Conservation (phyloP, 345 rosid genomes). For the Lepidium aucheri region DNA sequence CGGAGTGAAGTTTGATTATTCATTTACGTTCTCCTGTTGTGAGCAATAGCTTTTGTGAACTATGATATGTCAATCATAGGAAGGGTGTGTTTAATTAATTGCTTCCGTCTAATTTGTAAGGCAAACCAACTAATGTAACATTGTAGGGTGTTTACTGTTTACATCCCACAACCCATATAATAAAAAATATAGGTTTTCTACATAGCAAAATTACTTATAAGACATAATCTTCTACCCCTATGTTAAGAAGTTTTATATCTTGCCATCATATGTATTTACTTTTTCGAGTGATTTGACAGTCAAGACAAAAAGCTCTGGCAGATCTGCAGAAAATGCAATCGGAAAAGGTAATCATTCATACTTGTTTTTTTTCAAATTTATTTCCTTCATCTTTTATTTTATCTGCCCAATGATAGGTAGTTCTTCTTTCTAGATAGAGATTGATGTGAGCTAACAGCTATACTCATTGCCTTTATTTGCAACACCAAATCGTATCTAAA, state of each 20-base stretch:
- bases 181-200: not conserved
- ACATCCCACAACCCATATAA: not conserved
- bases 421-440: not conserved
- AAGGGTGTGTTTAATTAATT: not conserved
- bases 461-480: not conserved
- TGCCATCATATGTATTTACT: not conserved
- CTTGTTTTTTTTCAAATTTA: conserved; percentile 1
- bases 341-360: conserved; percentile 1
- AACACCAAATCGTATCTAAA: not conserved
- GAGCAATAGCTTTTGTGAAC: not conserved
- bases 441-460: not conserved
- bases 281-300: conserved; percentile 16
- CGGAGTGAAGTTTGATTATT: too few species aligned
- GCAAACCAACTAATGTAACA: not conserved
- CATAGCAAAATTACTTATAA: not conserved
- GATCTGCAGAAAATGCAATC: conserved; percentile 19
- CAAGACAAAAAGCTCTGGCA: conserved; percentile 23
- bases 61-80: not conserved
- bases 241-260: not conserved
- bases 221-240: not conserved
- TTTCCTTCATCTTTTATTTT: not conserved
- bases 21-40: not conserved
- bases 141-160: too few species aligned
- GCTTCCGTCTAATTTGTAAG: not conserved
- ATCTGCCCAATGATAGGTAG: not conserved